These are phyloP conservation scores for Leccinellum rugosiceps DNA, from an alignment of 768 basidiomycete genomes.

Conservation along the genomic window DNA sequence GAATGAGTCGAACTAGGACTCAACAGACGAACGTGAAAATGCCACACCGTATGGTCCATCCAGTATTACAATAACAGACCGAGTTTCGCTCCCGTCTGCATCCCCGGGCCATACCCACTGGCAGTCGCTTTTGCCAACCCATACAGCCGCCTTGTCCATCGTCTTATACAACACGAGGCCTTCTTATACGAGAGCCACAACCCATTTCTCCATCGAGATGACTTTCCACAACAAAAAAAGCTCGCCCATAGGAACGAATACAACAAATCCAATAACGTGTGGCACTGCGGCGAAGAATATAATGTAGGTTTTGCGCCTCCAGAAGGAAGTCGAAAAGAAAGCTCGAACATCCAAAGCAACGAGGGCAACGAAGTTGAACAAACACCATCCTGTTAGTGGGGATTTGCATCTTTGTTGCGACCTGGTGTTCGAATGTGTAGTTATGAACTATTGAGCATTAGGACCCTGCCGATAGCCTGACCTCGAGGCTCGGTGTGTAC, in stretches of 20 bases:
- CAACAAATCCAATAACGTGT: constrained; percentile 42
- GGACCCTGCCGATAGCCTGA: no score
- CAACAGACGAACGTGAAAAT: neutral
- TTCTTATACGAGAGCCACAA: neutral
- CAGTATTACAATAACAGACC: constrained; percentile 39
- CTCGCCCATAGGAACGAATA: constrained; percentile 38
- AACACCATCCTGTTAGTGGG: constrained; percentile 27
- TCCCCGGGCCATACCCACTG: constrained; percentile 34
- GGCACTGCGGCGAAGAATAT: constrained; percentile 41
- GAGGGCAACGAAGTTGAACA: constrained; percentile 35
- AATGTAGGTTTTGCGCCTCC: constrained; percentile 41
- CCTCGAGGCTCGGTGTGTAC: no score
- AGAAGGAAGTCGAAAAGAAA: constrained; percentile 38
- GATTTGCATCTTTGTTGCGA: constrained; percentile 9
- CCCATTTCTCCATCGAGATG: no score
- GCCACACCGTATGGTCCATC: constrained; percentile 53
- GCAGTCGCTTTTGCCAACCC: constrained; percentile 36
- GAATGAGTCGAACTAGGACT: neutral
- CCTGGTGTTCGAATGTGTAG: constrained; percentile 25
- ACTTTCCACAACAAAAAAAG: neutral
- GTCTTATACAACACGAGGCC: constrained; percentile 48
- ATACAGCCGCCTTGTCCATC: constrained; percentile 47
- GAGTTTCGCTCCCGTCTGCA: constrained; percentile 20
- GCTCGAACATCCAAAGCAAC: constrained; percentile 34
- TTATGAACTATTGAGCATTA: constrained; percentile 23